Base-by-base conservation (phyloP, 129 eudicot genomes). In the Artemisia argyi region DNA sequence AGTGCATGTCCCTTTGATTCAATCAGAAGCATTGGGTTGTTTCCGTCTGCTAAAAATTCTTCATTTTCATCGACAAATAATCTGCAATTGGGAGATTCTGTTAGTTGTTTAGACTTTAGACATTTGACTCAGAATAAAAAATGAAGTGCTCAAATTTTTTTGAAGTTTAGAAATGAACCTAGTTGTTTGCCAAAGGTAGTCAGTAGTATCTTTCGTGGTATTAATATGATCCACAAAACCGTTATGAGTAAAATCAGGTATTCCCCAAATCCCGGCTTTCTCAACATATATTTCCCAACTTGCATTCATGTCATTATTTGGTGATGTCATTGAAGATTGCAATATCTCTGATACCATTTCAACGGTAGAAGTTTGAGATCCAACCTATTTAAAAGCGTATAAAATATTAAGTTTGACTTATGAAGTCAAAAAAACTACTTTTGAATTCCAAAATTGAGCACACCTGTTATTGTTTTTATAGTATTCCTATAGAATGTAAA, bases 201-300 rank as follows among this genome's bases (percentile, higher is more conserved):
- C 98, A 5, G 98, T 94, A 28, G 89, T 81, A 81, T 94, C 98
- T 78, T 90, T 88, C 6, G 98, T 94, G 72, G 98, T 84, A 61
- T 90, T 94, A 66, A 94, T 94, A 72, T 94, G 97, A 84, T 94
- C 99, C 39, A 94, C 96, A 66, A 94, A 90, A 61, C 96, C 96
- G 11, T 76, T 86, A 19, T 53, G 59, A 68, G 83, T 77, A 61
- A 94, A 88, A 74, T 94, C 97, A 48, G 91, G 78, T 65, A 84
- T 69, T 76, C 82, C 96, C 99, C 99, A 94, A 20, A 84, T 72
- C 7, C 97, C 96, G 52, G 84, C 72, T 73, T 78, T 88, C 79
- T 94, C 99, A 65, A 65, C 76, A 66, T 72, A 90, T 63, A 90
- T 89, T 74, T 77, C 90, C 98, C 98, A 94, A 22, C 73, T 78